Base-by-base conservation (phyloP, 176 grass and related monocot species). In the Miscanthus lutarioriparius region DNA sequence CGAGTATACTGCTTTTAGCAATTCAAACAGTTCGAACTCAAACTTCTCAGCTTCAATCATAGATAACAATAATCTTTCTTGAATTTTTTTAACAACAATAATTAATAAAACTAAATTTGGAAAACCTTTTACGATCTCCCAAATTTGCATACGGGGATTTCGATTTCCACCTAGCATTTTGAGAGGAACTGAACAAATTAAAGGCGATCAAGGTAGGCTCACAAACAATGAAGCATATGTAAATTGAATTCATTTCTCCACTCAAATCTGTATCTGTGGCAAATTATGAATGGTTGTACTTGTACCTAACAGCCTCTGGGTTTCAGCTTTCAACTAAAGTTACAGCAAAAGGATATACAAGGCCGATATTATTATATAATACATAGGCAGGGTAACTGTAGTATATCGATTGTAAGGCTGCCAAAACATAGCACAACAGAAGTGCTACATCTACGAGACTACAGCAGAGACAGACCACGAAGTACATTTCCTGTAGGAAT, bases 261-360 rank as follows among this genome's bases (percentile, higher is more conserved):
- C 74, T 80, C 36, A 75, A 63, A 81, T 39, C 10, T 80, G 76
- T 61, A 30, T 77, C 11, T 83, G 74, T 69, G 51, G 75, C 48
- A 68, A 78, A 51, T 74, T 75, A 79, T 77, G 72, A 20, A 38
- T 45, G 54, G 27, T 3, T 26, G 22, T 25, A 61, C 20, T 45
- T 22, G 43, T 27, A 20, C 77, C 36, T 69, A 48, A 74, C 67
- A 83, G 32, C 48, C 47, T 79, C 36, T 25, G 16, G 25, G 62
- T 51, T 48, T 48, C 45, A 48, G 14, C 45, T 48, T 48, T 48
- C 14, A 48, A 48, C 45, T 16, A 48, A 48, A 48, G 45, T 49
- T 49, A 64, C 75, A 70, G 7, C 32, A 84, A 51, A 82, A 74
- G 72, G 68, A 83, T 87, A 69, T 80, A 91, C 69, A 91, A 70